Conservation (phyloP, 208 protist genomes). For the Leishmania aethiopica region DNA sequence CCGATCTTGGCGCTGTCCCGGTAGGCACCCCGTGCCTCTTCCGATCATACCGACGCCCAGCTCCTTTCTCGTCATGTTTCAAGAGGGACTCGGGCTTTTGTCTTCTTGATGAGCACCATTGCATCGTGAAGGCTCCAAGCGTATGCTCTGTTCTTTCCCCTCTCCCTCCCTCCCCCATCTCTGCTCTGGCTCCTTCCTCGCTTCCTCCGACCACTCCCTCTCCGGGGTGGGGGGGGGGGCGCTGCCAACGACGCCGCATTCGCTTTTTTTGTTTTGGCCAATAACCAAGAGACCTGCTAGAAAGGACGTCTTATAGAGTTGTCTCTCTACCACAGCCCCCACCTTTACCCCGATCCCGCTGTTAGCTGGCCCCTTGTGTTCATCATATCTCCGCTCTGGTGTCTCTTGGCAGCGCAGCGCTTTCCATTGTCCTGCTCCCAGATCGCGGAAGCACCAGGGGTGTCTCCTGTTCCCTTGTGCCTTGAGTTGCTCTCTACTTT, state of each 20-base stretch:
- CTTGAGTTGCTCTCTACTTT: not conserved
- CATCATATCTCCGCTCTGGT: not conserved
- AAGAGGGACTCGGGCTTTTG: not conserved
- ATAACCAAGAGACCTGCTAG: not conserved
- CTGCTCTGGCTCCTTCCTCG: constrained; percentile 2
- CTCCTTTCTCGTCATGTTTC: not conserved
- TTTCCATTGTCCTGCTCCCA: not conserved
- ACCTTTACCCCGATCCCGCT: not conserved
- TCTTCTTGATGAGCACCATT: not conserved
- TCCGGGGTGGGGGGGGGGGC: not conserved
- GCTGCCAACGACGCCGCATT: not conserved
- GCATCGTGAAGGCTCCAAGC: not conserved
- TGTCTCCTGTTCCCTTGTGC: not conserved
- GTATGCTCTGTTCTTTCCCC: not conserved
- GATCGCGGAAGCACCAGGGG: not conserved
- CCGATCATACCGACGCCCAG: not conserved
- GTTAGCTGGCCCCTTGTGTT: not conserved
- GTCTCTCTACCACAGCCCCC: not conserved
- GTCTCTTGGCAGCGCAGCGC: not conserved
- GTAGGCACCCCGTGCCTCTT: not conserved
- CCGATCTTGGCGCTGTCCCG: too few species aligned
- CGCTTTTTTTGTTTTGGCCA: not conserved
- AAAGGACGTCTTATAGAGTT: not conserved
- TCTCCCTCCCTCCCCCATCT: not conserved
- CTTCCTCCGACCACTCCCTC: not conserved